A percentile compares a stretch with the other conserved stretches of the same genome.
Conservation (phyloP, 2,329 filamentous ascomycete genomes). For the Paracoccidioides brasiliensis region DNA sequence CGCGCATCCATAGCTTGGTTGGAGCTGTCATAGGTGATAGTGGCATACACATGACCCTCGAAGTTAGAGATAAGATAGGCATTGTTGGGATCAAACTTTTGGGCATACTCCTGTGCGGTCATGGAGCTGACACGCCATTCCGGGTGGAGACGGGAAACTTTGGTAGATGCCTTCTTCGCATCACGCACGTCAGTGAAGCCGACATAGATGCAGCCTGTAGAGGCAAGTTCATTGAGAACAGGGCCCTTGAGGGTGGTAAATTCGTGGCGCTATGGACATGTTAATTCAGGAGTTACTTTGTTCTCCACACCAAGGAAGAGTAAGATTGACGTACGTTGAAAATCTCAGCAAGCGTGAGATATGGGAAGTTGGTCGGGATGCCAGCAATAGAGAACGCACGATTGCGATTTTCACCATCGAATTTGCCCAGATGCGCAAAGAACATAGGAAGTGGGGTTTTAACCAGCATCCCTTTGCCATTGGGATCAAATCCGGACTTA, state of each 20-base stretch:
- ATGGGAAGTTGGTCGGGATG: constrained; percentile 20
- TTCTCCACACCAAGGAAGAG: neutral
- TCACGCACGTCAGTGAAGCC: constrained; percentile 50
- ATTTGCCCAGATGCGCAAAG: constrained; percentile 11
- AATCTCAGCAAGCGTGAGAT: constrained; percentile 24
- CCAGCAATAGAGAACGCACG: constrained; percentile 24
- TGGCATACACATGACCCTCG: constrained; percentile 44
- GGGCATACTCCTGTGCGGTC: constrained; percentile 33
- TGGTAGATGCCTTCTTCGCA: constrained; percentile 39
- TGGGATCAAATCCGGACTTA: constrained; percentile 15
- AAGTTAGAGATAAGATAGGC: constrained; percentile 28
- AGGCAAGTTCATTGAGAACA: constrained; percentile 23
- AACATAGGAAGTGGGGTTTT: constrained; percentile 7
- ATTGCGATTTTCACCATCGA: constrained; percentile 17
- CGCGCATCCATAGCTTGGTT: constrained; percentile 17
- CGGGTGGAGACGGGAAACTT: constrained; percentile 31
- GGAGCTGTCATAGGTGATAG: constrained; percentile 31
- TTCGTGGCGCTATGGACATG: constrained; percentile 23
- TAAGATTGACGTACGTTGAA: constrained; percentile 28
- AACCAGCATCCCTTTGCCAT: constrained; percentile 11
- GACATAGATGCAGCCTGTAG: constrained; percentile 37
- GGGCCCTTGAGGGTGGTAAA: constrained; percentile 28
- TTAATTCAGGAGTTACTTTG: no score
- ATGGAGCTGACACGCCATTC: constrained; percentile 39
- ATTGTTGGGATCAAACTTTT: constrained; percentile 21